A percentile compares a stretch with the other conserved stretches of the same genome.
phyloP scores from a whole-genome alignment of 2,329 filamentous ascomycete species.

The Paraphaeosphaeria sporulosa region DNA sequence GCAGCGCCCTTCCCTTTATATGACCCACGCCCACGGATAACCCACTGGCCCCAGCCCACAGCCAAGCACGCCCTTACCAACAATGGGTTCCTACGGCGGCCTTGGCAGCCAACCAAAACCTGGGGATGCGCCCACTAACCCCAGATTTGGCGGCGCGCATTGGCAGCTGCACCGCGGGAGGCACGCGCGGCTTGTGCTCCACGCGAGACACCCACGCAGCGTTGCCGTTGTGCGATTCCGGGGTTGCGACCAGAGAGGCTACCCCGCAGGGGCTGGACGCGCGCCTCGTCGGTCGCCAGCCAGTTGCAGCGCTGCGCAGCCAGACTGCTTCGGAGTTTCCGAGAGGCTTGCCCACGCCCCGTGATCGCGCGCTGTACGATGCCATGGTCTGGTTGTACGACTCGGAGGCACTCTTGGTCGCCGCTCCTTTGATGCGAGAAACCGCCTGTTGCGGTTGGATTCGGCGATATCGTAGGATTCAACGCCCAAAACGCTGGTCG shows the following conservation, averaged over 20 bases:
- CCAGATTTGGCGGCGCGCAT: background rate
- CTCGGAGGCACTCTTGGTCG: background rate
- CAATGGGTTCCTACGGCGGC: background rate
- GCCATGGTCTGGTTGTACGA: slow-evolving; percentile 1
- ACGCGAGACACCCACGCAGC: background rate
- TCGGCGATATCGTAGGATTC: background rate
- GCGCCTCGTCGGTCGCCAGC: no score
- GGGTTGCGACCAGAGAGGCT: background rate
- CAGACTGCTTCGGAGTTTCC: no score
- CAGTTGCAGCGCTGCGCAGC: no score
- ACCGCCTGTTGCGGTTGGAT: no score
- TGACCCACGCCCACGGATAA: background rate
- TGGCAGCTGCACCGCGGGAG: background rate
- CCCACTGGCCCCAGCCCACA: background rate
- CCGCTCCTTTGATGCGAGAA: background rate
- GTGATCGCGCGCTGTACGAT: no score
- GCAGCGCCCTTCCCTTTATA: background rate
- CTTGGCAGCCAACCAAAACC: slow-evolving; percentile 10
- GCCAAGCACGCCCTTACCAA: background rate
- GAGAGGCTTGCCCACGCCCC: no score
- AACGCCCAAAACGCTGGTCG: no score
- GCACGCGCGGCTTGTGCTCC: background rate
- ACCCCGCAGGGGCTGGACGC: slow-evolving; percentile 2
- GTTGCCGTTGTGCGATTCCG: slow-evolving; percentile 8
- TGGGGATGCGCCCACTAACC: slow-evolving; percentile 6